Evolutionary conservation across 805 yeast genomes (phyloP), one percentile per base, ranked within the genome.

Genomic region (Cyberlindnera xylosilytica): DNA sequence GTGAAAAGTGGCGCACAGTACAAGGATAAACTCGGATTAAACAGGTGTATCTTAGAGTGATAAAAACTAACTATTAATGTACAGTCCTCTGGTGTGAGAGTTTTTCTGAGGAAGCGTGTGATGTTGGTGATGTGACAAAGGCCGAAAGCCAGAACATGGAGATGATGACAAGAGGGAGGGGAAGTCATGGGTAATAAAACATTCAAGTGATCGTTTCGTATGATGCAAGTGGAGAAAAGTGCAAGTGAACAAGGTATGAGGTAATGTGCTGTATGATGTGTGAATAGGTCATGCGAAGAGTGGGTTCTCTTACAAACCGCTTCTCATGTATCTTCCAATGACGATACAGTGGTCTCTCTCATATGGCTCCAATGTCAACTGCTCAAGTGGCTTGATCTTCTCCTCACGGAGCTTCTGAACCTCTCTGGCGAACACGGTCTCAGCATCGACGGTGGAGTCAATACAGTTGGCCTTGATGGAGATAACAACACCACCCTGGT

Each of bases 311-410:
- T 65, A 68, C 57, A 69, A 64, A 50, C 93, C 95, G 64, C 91
- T 79, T 82, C 99, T 87, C 79, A 84, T 76, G 78, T 93, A 93
- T 71, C 84, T 81, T 66, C 98, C 99, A 64, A 93, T 88, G 60
- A 93, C 99, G 65, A 93, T 87, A 84, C 98, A 91, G 76, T 93
- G 99, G 67, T 93, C 99, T 79, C 99, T 88, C 80, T 93, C 99
- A 74, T 93, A 93, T 69, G 99, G 99, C 78, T 91, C 99, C 70
- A 93, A 80, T 42, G 99, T 93, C 71, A 93, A 81, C 78, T 93
- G 99, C 74, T 93, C 99, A 64, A 90, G 74, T 52, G 99, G 99
- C 76, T 93, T 93, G 70, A 93, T 87, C 71, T 96, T 84, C 78
- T 93, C 99, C 73, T 91, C 98, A 74, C 99, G 83, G 73, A 93